Evolutionary conservation across 129 eudicot genomes (phyloP), one percentile per base, ranked within the genome.

Genomic region (Lactuca saligna): DNA sequence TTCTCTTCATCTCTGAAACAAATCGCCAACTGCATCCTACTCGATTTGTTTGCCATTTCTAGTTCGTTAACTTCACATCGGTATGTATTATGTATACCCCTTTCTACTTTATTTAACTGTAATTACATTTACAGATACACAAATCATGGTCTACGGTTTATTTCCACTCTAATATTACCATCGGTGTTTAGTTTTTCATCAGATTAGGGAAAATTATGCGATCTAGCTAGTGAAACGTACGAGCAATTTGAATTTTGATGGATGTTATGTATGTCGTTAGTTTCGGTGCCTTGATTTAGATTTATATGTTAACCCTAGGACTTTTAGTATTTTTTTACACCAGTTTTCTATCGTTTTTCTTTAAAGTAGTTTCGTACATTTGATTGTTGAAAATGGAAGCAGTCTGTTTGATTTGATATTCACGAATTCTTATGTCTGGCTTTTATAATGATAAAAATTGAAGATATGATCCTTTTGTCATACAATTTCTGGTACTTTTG

Each of bases 201-300:
- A 59, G 7, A 11, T 70, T 70, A 46, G 60, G 7, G 49, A 15
- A 20, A 15, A 53, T 51, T 15, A 9, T 34, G 31, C 58, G 46
- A 64, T 32, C 57, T 3, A 54, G 39, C 6, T 72, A 53, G 58
- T 54, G 58, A 8, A 42, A 16, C 39, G 8, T 37, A 37, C 53
- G 46, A 41, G 65, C 65, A 54, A 63, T 57, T 66, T 74, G 54
- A 74, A 34, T 57, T 62, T 54, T 44, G 63, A 29, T 13, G 37
- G 56, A 37, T 17, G 17, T 17, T 41, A 56, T 39, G 37, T 15
- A 54, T 55, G 37, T 37, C 14, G 39, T 38, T 68, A 38, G 29
- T 61, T 11, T 15, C 16, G n/a, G 31, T 37, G 10, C 49, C 17
- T 33, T 61, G 48, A 35, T 67, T 33, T 68, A 16, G 16, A 37